Conservation (phyloP, 1,139 yeast genomes). For the Zhuliangozyma parablackwelliae region DNA sequence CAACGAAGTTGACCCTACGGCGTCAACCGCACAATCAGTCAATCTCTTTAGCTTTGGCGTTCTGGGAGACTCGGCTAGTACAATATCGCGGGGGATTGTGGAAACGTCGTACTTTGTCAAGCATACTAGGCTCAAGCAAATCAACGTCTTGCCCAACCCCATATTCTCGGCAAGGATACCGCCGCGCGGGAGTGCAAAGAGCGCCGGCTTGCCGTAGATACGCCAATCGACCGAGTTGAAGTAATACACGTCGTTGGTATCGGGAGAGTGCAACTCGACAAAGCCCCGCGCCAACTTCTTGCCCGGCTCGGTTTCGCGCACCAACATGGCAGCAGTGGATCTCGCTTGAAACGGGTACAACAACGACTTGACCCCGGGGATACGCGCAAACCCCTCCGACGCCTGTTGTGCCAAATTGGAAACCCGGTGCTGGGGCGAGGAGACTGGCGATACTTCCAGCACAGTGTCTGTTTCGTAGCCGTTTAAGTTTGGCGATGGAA, state of each 20-base stretch:
- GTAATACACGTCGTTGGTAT: slow-evolving; percentile 16
- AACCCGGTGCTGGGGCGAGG: slow-evolving; percentile 18
- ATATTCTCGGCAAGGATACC: slow-evolving; percentile 74
- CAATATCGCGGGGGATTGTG: slow-evolving; percentile 28
- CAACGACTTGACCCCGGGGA: slow-evolving; percentile 47
- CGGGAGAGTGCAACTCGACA: slow-evolving; percentile 23
- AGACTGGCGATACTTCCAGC: slow-evolving; percentile 7
- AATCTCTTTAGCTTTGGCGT: slow-evolving; percentile 12
- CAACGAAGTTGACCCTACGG: slow-evolving; percentile 43
- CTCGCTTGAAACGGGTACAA: slow-evolving; percentile 56
- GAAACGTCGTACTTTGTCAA: slow-evolving; percentile 51
- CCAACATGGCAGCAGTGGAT: slow-evolving; percentile 56
- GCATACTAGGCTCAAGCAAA: slow-evolving; percentile 59
- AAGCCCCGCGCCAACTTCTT: slow-evolving; percentile 15
- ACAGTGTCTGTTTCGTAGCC: slow-evolving; percentile 11
- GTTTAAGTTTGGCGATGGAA: slow-evolving; percentile 34
- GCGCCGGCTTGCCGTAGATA: slow-evolving; percentile 31
- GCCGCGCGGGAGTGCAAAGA: slow-evolving; percentile 50
- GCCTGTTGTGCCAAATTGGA: slow-evolving; percentile 12
- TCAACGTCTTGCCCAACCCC: slow-evolving; percentile 72
- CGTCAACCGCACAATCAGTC: slow-evolving; percentile 36
- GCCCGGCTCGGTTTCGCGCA: slow-evolving; percentile 38
- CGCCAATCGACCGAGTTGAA: slow-evolving; percentile 28
- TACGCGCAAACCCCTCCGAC: slow-evolving; percentile 15
- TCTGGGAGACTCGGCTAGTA: not conserved